Percentiles rank a stretch among this genome's conserved stretches.
Conservation (phyloP, 176 grass and related monocot genomes). For the Zoysia japonica region DNA sequence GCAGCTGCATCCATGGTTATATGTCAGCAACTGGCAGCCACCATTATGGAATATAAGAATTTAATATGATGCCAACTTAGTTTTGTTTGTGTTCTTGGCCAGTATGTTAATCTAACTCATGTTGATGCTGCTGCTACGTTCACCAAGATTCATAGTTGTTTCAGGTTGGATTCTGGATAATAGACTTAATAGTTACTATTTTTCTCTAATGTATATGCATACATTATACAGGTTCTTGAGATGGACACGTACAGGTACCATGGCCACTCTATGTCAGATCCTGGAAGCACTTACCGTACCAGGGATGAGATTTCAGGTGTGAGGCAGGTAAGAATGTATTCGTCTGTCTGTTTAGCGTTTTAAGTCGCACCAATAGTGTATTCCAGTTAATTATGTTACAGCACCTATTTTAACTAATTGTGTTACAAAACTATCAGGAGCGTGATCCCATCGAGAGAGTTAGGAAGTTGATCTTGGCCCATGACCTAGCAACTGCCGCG, state of each 20-base stretch:
- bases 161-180: slow-evolving; percentile 17
- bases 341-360: slow-evolving; percentile 13
- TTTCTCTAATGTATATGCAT: slow-evolving; percentile 5
- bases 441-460: slow-evolving; percentile 91
- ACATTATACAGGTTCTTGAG: slow-evolving; percentile 92
- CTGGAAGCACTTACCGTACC: slow-evolving; percentile 91
- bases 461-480: slow-evolving; percentile 81
- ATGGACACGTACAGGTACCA: slow-evolving; percentile 99
- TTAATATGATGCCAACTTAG: neutral
- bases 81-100: neutral
- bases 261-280: slow-evolving; percentile 98
- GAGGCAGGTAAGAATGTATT: slow-evolving; percentile 65
- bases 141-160: neutral
- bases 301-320: slow-evolving; percentile 94
- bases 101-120: slow-evolving; percentile 11
- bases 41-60: slow-evolving; percentile 25
- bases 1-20: neutral
- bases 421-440: slow-evolving; percentile 58
- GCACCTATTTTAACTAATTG: slow-evolving; percentile 9
- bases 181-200: slow-evolving; percentile 2
- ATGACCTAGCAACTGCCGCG: slow-evolving; percentile 70
- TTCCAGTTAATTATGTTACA: neutral
- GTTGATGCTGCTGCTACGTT: neutral
- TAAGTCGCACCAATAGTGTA: neutral
- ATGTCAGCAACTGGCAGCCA: neutral